These are phyloP conservation scores for Grosmannia huntii DNA, from an alignment of 2,329 filamentous ascomycete genomes.

Conservation along the genomic window DNA sequence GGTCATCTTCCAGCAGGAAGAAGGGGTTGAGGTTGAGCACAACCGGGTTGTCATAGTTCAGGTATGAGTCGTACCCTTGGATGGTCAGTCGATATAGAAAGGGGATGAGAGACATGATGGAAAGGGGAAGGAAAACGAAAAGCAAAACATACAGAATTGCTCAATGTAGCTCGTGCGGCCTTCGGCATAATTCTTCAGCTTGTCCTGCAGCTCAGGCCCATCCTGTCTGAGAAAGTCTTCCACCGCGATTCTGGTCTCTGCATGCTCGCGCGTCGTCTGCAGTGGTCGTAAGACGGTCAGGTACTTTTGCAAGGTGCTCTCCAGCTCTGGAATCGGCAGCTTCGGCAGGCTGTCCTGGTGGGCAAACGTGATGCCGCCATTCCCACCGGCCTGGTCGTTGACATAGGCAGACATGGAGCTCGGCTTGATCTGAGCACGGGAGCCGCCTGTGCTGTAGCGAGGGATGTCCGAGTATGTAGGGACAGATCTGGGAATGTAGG, in stretches of 20 bases:
- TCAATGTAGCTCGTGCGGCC: conserved; percentile 95
- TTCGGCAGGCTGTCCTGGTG: conserved; percentile 81
- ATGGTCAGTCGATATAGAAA: neutral
- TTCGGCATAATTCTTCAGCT: conserved; percentile 77
- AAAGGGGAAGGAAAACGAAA: neutral
- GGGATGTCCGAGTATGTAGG: conserved; percentile 21
- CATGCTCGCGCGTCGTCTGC: conserved; percentile 68
- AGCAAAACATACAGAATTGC: conserved; percentile 70
- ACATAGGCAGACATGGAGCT: conserved; percentile 18
- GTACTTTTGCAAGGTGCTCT: conserved; percentile 66
- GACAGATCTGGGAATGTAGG: conserved; percentile 26
- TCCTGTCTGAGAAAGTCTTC: conserved; percentile 72
- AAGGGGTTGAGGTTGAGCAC: conserved; percentile 97
- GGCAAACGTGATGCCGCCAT: conserved; percentile 75
- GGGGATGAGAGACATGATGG: neutral
- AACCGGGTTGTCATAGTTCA: conserved; percentile 96
- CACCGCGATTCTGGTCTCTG: conserved; percentile 68
- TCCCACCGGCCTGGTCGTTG: conserved; percentile 36
- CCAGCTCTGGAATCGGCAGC: conserved; percentile 82
- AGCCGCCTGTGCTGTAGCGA: conserved; percentile 15
- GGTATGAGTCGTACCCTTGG: conserved; percentile 92
- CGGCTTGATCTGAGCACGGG: conserved; percentile 10
- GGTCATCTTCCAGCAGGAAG: conserved; percentile 93
- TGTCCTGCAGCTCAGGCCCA: conserved; percentile 75
- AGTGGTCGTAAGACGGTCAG: conserved; percentile 67